These are phyloP conservation scores for Tilletia walkeri DNA, from an alignment of 1,284 basidiomycete genomes.

Conservation along the genomic window DNA sequence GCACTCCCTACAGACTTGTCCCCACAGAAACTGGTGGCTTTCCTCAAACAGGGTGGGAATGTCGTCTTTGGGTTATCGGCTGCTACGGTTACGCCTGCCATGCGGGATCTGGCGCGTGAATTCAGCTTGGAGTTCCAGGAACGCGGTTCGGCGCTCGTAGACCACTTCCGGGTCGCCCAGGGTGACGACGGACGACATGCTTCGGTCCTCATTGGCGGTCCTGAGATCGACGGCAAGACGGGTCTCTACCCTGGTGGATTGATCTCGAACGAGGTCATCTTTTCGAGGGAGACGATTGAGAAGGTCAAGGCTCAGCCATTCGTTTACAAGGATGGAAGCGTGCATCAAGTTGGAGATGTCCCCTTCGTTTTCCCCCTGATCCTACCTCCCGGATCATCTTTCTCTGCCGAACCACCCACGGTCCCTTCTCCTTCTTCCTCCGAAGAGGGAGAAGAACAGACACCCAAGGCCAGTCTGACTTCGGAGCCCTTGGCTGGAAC, in stretches of 20 bases:
- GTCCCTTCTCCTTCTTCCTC: constrained; percentile 49
- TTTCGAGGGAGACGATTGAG: constrained; percentile 57
- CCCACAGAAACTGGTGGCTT: constrained; percentile 75
- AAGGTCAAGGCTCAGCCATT: constrained; percentile 59
- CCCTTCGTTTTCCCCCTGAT: constrained; percentile 81
- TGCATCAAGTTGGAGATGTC: constrained; percentile 72
- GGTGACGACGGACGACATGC: constrained; percentile 42
- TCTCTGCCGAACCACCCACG: constrained; percentile 65
- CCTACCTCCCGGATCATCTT: constrained; percentile 65
- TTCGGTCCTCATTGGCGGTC: constrained; percentile 40
- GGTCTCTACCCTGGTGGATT: constrained; percentile 25
- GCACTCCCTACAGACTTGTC: constrained; percentile 66
- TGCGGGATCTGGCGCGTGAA: constrained; percentile 61
- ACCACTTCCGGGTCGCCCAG: constrained; percentile 57
- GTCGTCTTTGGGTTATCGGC: constrained; percentile 77
- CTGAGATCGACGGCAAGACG: constrained; percentile 1
- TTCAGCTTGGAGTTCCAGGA: constrained; percentile 62
- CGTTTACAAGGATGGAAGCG: constrained; percentile 71
- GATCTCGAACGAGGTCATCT: constrained; percentile 48
- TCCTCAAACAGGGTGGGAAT: constrained; percentile 71
- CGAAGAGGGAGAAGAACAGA: constrained; percentile 21
- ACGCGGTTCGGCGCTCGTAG: constrained; percentile 57
- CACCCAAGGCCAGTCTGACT: constrained; percentile 20
- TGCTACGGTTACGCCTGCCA: constrained; percentile 58
- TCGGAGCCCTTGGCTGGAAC: constrained; percentile 31